Percentiles rank a stretch among this genome's conserved stretches.
These are phyloP conservation scores for Aspergillus kassunensis DNA, from an alignment of 495 filamentous ascomycete genomes.

Conservation along the genomic window DNA sequence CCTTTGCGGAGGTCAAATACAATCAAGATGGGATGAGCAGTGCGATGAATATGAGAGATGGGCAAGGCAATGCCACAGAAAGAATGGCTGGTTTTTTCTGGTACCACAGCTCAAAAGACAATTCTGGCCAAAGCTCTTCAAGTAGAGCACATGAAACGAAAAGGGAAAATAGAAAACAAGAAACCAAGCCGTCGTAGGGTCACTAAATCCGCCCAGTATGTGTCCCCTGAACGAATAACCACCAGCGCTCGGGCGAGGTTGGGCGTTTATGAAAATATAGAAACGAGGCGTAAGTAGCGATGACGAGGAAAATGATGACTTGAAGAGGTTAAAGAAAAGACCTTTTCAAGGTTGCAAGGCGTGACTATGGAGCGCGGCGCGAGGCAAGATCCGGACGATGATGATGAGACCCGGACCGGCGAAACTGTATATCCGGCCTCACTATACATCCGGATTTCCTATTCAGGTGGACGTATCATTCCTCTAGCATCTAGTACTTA, in stretches of 20 bases:
- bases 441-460: background rate
- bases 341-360: slow-evolving; percentile 15
- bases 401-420: slow-evolving; percentile 12
- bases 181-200: slow-evolving; percentile 6
- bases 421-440: slow-evolving; percentile 15
- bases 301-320: background rate
- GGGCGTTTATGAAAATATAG: slow-evolving; percentile 1
- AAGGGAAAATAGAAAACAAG: slow-evolving; percentile 2
- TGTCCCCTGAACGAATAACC: slow-evolving; percentile 17
- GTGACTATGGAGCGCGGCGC: slow-evolving; percentile 21
- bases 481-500: no score
- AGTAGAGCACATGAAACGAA: slow-evolving; percentile 16
- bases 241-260: slow-evolving; percentile 9
- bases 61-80: slow-evolving; percentile 20
- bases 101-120: slow-evolving; percentile 18
- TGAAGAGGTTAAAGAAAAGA: background rate
- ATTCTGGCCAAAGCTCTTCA: slow-evolving; percentile 17
- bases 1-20: slow-evolving; percentile 34
- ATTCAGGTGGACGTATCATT: no score
- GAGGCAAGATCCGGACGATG: slow-evolving; percentile 13
- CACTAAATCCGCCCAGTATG: slow-evolving; percentile 11
- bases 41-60: slow-evolving; percentile 15
- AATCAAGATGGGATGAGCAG: slow-evolving; percentile 23
- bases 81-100: slow-evolving; percentile 15
- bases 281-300: background rate